phyloP scores from a whole-genome alignment of 805 yeast genomes.

The Diddensiella santjacobensis region DNA sequence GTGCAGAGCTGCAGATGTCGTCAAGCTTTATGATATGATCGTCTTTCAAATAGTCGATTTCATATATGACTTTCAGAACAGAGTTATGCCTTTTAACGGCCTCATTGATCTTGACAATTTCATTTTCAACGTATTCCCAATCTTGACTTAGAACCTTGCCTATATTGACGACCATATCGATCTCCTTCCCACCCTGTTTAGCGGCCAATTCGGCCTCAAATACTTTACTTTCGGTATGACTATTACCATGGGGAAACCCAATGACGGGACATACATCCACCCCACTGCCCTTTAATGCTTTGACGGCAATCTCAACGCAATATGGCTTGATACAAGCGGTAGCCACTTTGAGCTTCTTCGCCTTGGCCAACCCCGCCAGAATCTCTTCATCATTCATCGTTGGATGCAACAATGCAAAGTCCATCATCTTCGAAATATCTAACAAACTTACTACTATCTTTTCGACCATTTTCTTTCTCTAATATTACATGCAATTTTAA shows the following conservation, averaged over 20 bases:
- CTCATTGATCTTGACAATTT: neutral
- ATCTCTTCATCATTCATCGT: constrained; percentile 5
- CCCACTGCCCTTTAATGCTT: neutral
- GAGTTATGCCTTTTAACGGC: neutral
- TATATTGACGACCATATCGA: constrained; percentile 6
- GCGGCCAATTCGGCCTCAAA: constrained; percentile 5
- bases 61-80: constrained; percentile 2
- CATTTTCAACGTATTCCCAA: constrained; percentile 3
- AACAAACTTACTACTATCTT: constrained; percentile 1
- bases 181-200: constrained; percentile 1
- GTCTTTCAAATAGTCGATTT: constrained; percentile 3
- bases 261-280: constrained; percentile 5
- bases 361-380: neutral
- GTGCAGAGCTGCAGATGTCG: neutral
- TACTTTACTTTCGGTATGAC: constrained; percentile 4
- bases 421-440: constrained; percentile 4
- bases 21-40: constrained; percentile 4
- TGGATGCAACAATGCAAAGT: constrained; percentile 2
- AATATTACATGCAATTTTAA: no score
- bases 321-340: constrained; percentile 7
- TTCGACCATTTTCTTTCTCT: neutral
- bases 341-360: constrained; percentile 1
- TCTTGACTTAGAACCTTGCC: constrained; percentile 5
- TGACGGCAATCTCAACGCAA: neutral
- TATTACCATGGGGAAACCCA: constrained; percentile 8